Conservation (phyloP, 2,329 filamentous ascomycete genomes). For the Colletotrichum acutatum region DNA sequence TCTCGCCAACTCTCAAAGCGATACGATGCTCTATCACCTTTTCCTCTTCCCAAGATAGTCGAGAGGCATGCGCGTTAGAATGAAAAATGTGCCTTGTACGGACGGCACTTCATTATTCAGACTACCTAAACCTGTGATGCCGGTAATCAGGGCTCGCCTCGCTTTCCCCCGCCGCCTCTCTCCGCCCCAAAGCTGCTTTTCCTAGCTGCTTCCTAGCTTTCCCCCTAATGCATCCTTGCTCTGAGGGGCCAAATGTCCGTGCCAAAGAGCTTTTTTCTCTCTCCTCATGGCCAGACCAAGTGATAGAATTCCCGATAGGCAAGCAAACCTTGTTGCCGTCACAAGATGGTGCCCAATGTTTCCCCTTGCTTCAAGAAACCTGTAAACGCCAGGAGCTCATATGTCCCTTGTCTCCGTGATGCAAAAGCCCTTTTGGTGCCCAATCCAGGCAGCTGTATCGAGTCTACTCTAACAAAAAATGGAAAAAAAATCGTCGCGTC, state of each 20-base stretch:
- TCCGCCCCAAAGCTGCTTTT: not conserved
- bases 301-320: not conserved
- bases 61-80: not conserved
- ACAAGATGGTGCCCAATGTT: slow-evolving; percentile 15
- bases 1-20: not conserved
- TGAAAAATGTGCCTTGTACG: not conserved
- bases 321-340: slow-evolving; percentile 3
- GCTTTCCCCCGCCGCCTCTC: not conserved
- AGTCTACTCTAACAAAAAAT: slow-evolving; percentile 25
- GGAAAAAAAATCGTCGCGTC: slow-evolving; percentile 25
- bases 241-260: not conserved
- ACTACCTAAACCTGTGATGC: not conserved
- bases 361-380: slow-evolving; percentile 14
- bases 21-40: not conserved
- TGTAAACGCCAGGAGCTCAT: slow-evolving; percentile 29
- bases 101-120: not conserved
- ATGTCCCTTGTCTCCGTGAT: slow-evolving; percentile 20
- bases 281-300: slow-evolving; percentile 23
- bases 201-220: not conserved
- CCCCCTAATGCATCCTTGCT: not conserved
- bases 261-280: not conserved
- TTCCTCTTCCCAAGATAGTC: not conserved
- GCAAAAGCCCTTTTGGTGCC: slow-evolving; percentile 7
- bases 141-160: not conserved
- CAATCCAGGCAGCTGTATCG: slow-evolving; percentile 10